Conservation (phyloP, 352 stramenopile genomes). For the Halophytophthora polymorphica region DNA sequence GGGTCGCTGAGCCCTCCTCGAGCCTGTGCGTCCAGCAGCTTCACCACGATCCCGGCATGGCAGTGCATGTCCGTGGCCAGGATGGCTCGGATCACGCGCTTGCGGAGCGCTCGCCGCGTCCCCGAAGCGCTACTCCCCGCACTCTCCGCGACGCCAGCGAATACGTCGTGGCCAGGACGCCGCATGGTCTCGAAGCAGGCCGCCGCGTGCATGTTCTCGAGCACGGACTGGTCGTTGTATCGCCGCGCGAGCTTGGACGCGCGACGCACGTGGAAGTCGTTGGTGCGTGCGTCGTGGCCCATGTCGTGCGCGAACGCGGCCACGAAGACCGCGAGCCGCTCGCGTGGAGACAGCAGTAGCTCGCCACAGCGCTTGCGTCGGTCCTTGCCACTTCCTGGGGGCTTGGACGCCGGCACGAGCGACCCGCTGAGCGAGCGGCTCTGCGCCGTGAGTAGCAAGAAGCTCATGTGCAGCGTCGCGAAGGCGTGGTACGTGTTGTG, state of each 20-base stretch:
- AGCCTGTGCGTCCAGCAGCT: slow-evolving; percentile 65
- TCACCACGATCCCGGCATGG: slow-evolving; percentile 67
- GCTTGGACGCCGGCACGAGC: slow-evolving; percentile 18
- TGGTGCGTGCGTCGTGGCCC: slow-evolving; percentile 86
- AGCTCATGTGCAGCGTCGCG: slow-evolving; percentile 78
- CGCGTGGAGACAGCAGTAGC: slow-evolving; percentile 44
- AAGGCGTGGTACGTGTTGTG: slow-evolving; percentile 88
- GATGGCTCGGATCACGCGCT: slow-evolving; percentile 75
- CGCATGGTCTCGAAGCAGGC: slow-evolving; percentile 81
- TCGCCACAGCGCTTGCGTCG: slow-evolving; percentile 23
- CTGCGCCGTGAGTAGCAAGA: slow-evolving; percentile 65
- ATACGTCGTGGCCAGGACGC: slow-evolving; percentile 60
- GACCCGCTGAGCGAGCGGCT: slow-evolving; percentile 27
- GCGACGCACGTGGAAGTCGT: slow-evolving; percentile 85
- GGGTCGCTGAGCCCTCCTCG: slow-evolving; percentile 42
- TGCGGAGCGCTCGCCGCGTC: slow-evolving; percentile 39
- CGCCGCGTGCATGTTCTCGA: slow-evolving; percentile 88
- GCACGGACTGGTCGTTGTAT: slow-evolving; percentile 87
- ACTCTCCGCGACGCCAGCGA: slow-evolving; percentile 38
- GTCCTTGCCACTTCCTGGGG: slow-evolving; percentile 15
- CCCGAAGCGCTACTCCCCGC: slow-evolving; percentile 18
- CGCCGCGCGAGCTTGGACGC: slow-evolving; percentile 72
- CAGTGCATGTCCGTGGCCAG: slow-evolving; percentile 83
- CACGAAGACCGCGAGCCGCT: slow-evolving; percentile 78
- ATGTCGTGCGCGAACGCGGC: slow-evolving; percentile 85